Percentiles rank a stretch among this genome's conserved stretches.
phyloP scores from a whole-genome alignment of 148 eudicot genomes.

The Hydrangea macrophylla region DNA sequence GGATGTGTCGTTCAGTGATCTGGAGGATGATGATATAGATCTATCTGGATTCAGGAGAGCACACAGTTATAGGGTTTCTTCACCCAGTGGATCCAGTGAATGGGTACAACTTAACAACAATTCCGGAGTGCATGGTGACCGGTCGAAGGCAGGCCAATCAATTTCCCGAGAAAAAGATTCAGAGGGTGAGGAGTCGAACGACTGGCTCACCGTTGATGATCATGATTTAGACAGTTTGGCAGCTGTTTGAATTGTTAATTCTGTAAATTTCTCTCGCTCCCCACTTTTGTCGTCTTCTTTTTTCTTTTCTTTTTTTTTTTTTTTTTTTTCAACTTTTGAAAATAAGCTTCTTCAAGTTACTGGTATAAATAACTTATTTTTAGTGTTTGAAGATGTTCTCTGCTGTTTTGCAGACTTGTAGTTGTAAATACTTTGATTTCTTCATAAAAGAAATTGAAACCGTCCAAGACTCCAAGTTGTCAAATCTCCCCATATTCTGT shows the following conservation, averaged over 20 bases:
- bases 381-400: no score
- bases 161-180: constrained; percentile 46
- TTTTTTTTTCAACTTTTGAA: no score
- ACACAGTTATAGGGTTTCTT: constrained; percentile 27
- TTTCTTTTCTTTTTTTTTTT: no score
- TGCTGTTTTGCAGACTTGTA: no score
- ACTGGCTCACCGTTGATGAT: constrained; percentile 69
- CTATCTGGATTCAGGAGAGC: constrained; percentile 23
- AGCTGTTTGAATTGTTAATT: constrained; percentile 3
- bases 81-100: constrained; percentile 43
- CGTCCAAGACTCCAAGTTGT: no score
- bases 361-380: no score
- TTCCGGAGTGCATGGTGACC: constrained; percentile 18
- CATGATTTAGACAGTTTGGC: constrained; percentile 41
- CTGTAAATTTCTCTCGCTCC: not conserved
- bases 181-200: constrained; percentile 64
- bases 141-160: constrained; percentile 28
- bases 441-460: no score
- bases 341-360: no score
- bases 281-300: not conserved
- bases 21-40: constrained; percentile 58
- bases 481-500: no score
- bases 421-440: no score
- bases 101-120: constrained; percentile 48
- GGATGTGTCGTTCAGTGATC: constrained; percentile 68